Percentiles rank a stretch among this genome's conserved stretches.
Conservation (phyloP, 108 stramenopile genomes). For the Skeletonema grethae region DNA sequence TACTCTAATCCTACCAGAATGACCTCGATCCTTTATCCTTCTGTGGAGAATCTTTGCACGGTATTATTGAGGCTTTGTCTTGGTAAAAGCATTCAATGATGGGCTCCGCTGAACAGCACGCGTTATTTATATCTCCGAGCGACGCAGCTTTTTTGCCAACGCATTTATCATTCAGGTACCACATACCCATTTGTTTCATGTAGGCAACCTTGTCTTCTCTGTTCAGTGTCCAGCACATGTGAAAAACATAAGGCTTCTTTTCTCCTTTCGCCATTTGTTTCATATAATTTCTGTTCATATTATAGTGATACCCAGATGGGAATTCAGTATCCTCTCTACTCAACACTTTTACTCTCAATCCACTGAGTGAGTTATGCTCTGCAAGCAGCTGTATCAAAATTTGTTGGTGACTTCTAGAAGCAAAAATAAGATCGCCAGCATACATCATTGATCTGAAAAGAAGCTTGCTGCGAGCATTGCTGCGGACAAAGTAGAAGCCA, state of each 20-base stretch:
- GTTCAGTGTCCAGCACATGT: constrained; percentile 86
- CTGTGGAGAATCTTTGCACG: constrained; percentile 53
- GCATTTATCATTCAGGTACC: constrained; percentile 65
- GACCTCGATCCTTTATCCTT: constrained; percentile 47
- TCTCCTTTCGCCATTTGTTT: constrained; percentile 34
- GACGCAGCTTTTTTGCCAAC: constrained; percentile 25
- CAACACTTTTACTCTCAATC: constrained; percentile 72
- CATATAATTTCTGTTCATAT: constrained; percentile 45
- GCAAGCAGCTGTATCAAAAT: constrained; percentile 58
- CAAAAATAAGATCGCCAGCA: constrained; percentile 62
- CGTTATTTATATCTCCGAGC: constrained; percentile 15
- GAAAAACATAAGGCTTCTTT: constrained; percentile 42
- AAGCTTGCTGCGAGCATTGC: constrained; percentile 56
- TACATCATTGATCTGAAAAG: constrained; percentile 60
- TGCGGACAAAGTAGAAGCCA: constrained; percentile 87
- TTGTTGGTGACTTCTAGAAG: constrained; percentile 70
- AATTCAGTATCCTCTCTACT: constrained; percentile 57
- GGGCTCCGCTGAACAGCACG: constrained; percentile 56
- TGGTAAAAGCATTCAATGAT: constrained; percentile 56
- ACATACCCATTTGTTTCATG: constrained; percentile 79
- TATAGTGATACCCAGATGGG: constrained; percentile 58
- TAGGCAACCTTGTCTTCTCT: constrained; percentile 79
- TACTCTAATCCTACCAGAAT: constrained; percentile 47
- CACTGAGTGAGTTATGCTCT: constrained; percentile 61
- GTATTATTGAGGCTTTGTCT: constrained; percentile 70